These are phyloP conservation scores for Lithohypha guttulata DNA, from an alignment of 2,329 filamentous ascomycete genomes.

Conservation along the genomic window DNA sequence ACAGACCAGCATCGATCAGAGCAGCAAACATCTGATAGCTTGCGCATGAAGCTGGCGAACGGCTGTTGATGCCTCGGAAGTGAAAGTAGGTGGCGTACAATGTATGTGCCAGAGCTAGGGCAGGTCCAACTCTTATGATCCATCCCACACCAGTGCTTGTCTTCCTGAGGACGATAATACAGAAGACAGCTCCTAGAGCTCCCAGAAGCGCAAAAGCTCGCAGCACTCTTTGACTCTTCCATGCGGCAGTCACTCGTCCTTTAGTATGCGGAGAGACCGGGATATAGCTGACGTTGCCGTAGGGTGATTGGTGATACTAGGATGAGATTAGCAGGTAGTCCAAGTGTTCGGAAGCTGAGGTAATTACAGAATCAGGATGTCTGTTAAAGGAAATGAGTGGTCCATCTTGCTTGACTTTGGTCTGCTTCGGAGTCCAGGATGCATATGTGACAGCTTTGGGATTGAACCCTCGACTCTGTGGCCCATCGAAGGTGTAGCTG, in stretches of 20 bases:
- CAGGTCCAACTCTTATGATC: slow-evolving; percentile 66
- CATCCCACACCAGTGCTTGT: slow-evolving; percentile 56
- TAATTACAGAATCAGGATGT: slow-evolving; percentile 65
- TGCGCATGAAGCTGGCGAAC: slow-evolving; percentile 68
- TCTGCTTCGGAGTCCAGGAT: slow-evolving; percentile 55
- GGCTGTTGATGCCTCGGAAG: slow-evolving; percentile 54
- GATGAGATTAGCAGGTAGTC: slow-evolving; percentile 10
- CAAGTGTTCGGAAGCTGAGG: background rate
- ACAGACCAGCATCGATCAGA: slow-evolving; percentile 57
- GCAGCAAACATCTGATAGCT: slow-evolving; percentile 82
- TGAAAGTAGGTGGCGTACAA: slow-evolving; percentile 76
- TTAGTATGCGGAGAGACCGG: slow-evolving; percentile 63
- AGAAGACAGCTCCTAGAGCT: slow-evolving; percentile 59
- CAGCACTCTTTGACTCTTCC: slow-evolving; percentile 58
- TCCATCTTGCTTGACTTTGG: slow-evolving; percentile 55
- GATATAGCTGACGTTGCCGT: slow-evolving; percentile 49
- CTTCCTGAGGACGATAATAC: slow-evolving; percentile 66
- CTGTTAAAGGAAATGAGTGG: slow-evolving; percentile 73
- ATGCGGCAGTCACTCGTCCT: slow-evolving; percentile 55
- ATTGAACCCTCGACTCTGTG: slow-evolving; percentile 56
- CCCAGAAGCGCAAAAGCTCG: slow-evolving; percentile 57
- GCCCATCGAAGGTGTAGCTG: slow-evolving; percentile 42
- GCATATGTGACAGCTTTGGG: slow-evolving; percentile 76
- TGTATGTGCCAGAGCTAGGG: slow-evolving; percentile 60
- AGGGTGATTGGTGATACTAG: slow-evolving; percentile 45